Conservation (phyloP, 1,284 basidiomycete species). For the Cryptococcus sp. region DNA sequence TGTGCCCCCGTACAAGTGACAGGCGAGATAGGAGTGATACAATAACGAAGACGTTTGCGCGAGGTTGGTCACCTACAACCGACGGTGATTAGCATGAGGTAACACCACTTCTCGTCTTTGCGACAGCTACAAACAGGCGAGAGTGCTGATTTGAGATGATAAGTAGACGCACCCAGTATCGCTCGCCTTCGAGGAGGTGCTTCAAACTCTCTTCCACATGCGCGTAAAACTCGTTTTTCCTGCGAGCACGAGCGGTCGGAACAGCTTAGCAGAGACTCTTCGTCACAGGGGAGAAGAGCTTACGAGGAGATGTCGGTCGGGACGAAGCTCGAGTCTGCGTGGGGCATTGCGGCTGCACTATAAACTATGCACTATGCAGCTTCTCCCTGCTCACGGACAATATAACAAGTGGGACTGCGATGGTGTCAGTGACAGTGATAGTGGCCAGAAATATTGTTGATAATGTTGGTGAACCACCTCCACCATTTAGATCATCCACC, state of each 20-base stretch:
- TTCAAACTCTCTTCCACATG: constrained; percentile 69
- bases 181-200: constrained; percentile 65
- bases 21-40: constrained; percentile 70
- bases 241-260: constrained; percentile 13
- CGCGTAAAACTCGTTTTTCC: constrained; percentile 72
- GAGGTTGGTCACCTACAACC: constrained; percentile 72
- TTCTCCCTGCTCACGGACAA: background rate
- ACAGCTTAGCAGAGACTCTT: background rate
- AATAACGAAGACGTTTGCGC: constrained; percentile 78
- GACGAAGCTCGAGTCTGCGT: constrained; percentile 76
- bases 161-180: constrained; percentile 66
- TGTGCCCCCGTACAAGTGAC: constrained; percentile 63
- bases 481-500: constrained; percentile 12
- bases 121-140: background rate
- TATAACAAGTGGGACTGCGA: background rate
- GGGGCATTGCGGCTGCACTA: constrained; percentile 66
- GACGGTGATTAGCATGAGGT: constrained; percentile 1
- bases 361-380: too few species aligned
- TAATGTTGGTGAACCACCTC: constrained; percentile 12
- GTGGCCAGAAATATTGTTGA: background rate
- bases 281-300: constrained; percentile 7
- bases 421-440: background rate
- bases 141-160: background rate
- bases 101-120: constrained; percentile 3
- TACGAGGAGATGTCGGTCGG: constrained; percentile 65